Conservation (phyloP, 2,329 filamentous ascomycete species). For the Stagonosporopsis chrysanthemi region DNA sequence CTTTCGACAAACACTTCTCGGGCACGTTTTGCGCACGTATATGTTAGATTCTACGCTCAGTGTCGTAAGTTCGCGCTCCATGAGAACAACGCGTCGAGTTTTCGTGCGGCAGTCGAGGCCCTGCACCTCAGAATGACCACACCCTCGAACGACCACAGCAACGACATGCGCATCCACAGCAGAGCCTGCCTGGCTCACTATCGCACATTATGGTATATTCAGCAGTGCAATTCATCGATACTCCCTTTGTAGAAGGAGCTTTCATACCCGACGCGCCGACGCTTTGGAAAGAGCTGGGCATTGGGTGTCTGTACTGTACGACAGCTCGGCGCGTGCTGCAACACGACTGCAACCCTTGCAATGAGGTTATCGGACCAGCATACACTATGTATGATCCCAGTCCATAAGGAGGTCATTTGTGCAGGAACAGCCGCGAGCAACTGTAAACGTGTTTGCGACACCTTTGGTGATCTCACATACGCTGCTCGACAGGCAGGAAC, state of each 20-base stretch:
- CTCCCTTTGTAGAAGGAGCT: constrained; percentile 9
- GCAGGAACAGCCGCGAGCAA: neutral
- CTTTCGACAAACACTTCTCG: neutral
- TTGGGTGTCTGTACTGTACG: constrained; percentile 1
- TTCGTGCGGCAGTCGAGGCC: neutral
- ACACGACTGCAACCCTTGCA: constrained; percentile 22
- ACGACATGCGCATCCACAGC: neutral
- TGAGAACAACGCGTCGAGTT: neutral
- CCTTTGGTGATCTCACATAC: neutral
- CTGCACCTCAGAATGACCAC: neutral
- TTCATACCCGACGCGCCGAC: neutral
- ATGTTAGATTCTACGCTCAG: neutral
- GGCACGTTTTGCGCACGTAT: neutral
- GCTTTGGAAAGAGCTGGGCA: constrained; percentile 12
- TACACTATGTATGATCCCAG: constrained; percentile 7
- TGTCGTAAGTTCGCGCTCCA: neutral
- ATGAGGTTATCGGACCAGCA: constrained; percentile 23
- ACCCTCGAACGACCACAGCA: neutral
- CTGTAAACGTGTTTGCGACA: neutral
- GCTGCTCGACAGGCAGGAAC: neutral
- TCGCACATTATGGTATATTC: neutral
- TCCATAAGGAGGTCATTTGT: constrained; percentile 2
- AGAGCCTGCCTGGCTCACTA: neutral
- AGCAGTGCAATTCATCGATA: neutral
- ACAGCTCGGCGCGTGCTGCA: constrained; percentile 13